A percentile compares a stretch with the other conserved stretches of the same genome.
These are phyloP conservation scores for Lachnum nothofagi DNA, from an alignment of 2,329 filamentous ascomycete species.

Conservation along the genomic window DNA sequence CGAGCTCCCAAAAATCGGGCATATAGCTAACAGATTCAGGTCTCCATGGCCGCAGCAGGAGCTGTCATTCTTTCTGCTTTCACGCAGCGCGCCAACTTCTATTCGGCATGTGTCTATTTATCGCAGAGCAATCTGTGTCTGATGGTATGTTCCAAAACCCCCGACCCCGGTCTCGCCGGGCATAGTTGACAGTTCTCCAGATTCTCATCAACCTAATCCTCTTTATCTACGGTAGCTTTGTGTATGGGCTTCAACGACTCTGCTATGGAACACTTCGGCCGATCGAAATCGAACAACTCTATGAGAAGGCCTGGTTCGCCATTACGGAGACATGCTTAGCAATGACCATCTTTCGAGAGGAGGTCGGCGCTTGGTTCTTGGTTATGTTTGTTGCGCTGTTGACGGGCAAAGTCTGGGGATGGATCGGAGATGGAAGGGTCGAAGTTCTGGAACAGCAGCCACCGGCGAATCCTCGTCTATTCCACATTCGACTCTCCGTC, in stretches of 20 bases:
- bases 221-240: constrained; percentile 70
- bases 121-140: constrained; percentile 94
- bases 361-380: constrained; percentile 89
- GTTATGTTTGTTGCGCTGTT: constrained; percentile 93
- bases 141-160: constrained; percentile 56
- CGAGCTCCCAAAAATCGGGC: neutral
- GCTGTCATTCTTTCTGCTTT: constrained; percentile 85
- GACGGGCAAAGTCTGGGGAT: constrained; percentile 95
- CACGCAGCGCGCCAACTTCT: constrained; percentile 94
- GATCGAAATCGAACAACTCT: constrained; percentile 93
- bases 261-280: constrained; percentile 87
- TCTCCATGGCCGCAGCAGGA: constrained; percentile 77
- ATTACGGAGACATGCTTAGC: constrained; percentile 94
- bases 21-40: constrained; percentile 40
- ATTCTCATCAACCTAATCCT: constrained; percentile 89
- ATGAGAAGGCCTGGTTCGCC: constrained; percentile 96
- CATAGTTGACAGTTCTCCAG: constrained; percentile 39
- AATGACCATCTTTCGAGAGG: constrained; percentile 97
- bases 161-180: too few relatives aligned
- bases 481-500: constrained; percentile 74
- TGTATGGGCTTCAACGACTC: constrained; percentile 82
- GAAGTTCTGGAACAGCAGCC: constrained; percentile 95
- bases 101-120: constrained; percentile 93
- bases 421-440: constrained; percentile 93
- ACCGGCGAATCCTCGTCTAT: constrained; percentile 78